Base-by-base conservation (phyloP, 768 basidiomycete genomes). In the Plicaturopsis crispa region DNA sequence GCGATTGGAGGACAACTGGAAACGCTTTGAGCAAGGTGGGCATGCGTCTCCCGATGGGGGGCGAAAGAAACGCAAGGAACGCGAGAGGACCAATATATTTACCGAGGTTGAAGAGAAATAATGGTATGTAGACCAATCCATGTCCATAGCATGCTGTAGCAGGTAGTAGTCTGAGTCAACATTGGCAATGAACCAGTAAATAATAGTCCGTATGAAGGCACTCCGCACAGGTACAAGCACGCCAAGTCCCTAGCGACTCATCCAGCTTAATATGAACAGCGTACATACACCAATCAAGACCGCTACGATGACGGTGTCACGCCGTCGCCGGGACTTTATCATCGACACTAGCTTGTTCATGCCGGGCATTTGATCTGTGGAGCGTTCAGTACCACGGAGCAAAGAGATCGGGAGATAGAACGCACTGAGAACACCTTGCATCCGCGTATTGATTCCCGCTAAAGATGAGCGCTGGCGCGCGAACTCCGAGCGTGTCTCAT, bases 401-500 rank as follows among this genome's bases (percentile, higher is more conserved):
- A 14, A 28, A 28, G 26, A 1, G 36, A 34, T 19, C 12, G 14
- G 5, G 22, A 35, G 14, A 18, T 30, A 39, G 8, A 7, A 65
- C 83, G 45, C 51, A 93, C 90, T 81, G 19, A 97, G 63, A 13
- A 94, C 87, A 35, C 79, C 74, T 38, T 70, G 63, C 77, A 99
- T 91, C 20, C 93, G 77, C 11, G 78, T 69, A 60, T 89, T 91
- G 46, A 99, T 88, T 12, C 79, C 71, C 6, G 76, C 63, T 28
- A 99, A 61, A 16, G 84, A 77, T 8, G 70, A 58, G 22, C 91
- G 70, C 59, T 99, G 96, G 32, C 79, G 74, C 19, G 74, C 65
- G 61, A 99, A 97, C 60, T 97, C 94, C 16, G 88, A 77, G 21
- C 96, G 81, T 3, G 94, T 97, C 54, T 91, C 96, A 53, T 97